Percentiles rank a stretch among this genome's conserved stretches.
Conservation (phyloP, 2,329 filamentous ascomycete genomes). For the Fusarium nematophilum region DNA sequence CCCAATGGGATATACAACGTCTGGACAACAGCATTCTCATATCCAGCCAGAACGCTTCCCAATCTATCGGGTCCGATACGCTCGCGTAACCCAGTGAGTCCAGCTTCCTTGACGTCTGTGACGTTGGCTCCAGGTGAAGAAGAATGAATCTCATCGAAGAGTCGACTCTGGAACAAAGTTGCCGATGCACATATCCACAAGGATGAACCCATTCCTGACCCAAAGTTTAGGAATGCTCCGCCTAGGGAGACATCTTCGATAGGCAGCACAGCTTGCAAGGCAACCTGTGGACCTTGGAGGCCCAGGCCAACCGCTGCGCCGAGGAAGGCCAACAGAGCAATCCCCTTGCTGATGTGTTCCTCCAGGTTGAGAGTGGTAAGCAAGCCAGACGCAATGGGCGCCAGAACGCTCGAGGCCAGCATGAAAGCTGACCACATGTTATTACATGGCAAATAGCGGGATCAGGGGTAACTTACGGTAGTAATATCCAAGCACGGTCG, state of each 20-base stretch:
- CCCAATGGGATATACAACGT: slow-evolving; percentile 38
- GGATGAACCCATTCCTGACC: slow-evolving; percentile 36
- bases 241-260: slow-evolving; percentile 38
- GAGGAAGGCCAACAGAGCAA: slow-evolving; percentile 33
- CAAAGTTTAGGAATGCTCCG: slow-evolving; percentile 39
- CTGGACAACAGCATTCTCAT: slow-evolving; percentile 38
- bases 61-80: slow-evolving; percentile 22
- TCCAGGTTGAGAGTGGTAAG: slow-evolving; percentile 36
- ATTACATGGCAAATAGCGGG: fast-evolving
- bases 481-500: slow-evolving; percentile 38
- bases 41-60: slow-evolving; percentile 28
- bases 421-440: slow-evolving; percentile 32
- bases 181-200: slow-evolving; percentile 42
- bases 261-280: slow-evolving; percentile 31
- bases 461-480: slow-evolving; percentile 21
- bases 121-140: slow-evolving; percentile 20
- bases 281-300: slow-evolving; percentile 37
- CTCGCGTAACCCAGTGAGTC: slow-evolving; percentile 29
- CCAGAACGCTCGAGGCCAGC: slow-evolving; percentile 34
- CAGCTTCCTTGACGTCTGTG: slow-evolving; percentile 15
- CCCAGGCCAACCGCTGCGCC: slow-evolving; percentile 37
- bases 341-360: slow-evolving; percentile 36
- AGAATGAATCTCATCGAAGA: slow-evolving; percentile 26
- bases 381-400: slow-evolving; percentile 35
- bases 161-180: slow-evolving; percentile 37